Conservation (phyloP, 2,329 filamentous ascomycete genomes). For the Dendryphion nanum region DNA sequence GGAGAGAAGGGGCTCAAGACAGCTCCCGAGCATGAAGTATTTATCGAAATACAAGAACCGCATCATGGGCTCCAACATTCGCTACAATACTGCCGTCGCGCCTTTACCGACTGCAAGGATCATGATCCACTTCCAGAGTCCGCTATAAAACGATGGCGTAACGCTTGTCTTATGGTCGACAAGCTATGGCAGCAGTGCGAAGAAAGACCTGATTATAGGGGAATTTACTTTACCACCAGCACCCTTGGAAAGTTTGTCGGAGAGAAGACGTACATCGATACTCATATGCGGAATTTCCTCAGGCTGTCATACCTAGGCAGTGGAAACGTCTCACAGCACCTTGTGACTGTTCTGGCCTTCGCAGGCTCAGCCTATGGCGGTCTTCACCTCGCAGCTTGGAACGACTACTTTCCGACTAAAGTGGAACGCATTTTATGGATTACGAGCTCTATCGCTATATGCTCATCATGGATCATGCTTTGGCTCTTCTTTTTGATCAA, state of each 20-base stretch:
- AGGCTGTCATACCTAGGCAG: constrained; percentile 20
- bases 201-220: constrained; percentile 11
- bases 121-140: constrained; percentile 8
- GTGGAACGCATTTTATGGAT: constrained; percentile 26
- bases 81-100: constrained; percentile 17
- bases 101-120: constrained; percentile 15
- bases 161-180: constrained; percentile 14
- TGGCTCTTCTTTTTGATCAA: constrained; percentile 22
- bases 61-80: constrained; percentile 17
- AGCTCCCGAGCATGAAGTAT: constrained; percentile 18
- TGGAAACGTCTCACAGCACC: constrained; percentile 16
- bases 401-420: constrained; percentile 23
- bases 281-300: constrained; percentile 17
- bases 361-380: constrained; percentile 25
- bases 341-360: constrained; percentile 20
- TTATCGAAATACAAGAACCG: constrained; percentile 14
- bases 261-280: constrained; percentile 16
- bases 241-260: constrained; percentile 18
- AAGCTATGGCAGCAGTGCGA: constrained; percentile 15
- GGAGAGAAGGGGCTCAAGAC: constrained; percentile 9
- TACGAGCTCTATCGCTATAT: constrained; percentile 19
- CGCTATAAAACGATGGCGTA: constrained; percentile 15
- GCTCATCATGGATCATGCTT: constrained; percentile 21
- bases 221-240: constrained; percentile 20
- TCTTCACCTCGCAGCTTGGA: constrained; percentile 30